Evolutionary conservation across 495 filamentous ascomycete genomes (phyloP).

Genomic region (Neurospora cerealis): DNA sequence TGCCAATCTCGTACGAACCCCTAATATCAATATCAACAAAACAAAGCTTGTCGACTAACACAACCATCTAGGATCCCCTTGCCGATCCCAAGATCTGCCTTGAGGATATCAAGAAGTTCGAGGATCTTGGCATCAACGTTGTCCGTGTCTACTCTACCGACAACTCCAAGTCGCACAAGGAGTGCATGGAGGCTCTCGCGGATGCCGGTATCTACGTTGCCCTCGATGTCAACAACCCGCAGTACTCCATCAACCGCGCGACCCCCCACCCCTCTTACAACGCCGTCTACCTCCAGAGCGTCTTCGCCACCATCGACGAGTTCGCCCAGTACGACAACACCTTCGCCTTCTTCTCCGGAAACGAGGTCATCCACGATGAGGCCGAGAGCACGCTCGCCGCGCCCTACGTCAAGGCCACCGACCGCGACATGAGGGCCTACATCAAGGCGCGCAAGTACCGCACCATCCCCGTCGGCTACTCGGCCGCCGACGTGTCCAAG

Average conservation of each 20-base stretch:
- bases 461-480: constrained; percentile 84
- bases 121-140: constrained; percentile 80
- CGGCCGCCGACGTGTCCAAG: constrained; percentile 73
- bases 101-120: constrained; percentile 78
- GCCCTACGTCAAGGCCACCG: constrained; percentile 88
- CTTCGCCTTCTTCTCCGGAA: constrained; percentile 92
- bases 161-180: constrained; percentile 73
- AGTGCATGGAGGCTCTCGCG: constrained; percentile 74
- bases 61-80: constrained; percentile 57
- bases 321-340: constrained; percentile 87
- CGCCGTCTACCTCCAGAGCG: constrained; percentile 77
- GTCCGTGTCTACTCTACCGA: constrained; percentile 93
- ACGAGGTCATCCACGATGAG: constrained; percentile 91
- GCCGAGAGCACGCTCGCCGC: constrained; percentile 62
- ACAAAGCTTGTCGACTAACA: not conserved
- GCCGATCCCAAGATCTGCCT: constrained; percentile 61
- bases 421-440: constrained; percentile 85
- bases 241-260: constrained; percentile 23
- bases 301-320: constrained; percentile 89
- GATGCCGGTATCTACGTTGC: constrained; percentile 90
- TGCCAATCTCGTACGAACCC: constrained; percentile 28
- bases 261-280: constrained; percentile 77
- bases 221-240: constrained; percentile 56
- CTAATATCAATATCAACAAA: not conserved
- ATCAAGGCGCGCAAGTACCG: constrained; percentile 66